Conservation (phyloP, 164 flowering plant genomes). For the Umbellularia californica region DNA sequence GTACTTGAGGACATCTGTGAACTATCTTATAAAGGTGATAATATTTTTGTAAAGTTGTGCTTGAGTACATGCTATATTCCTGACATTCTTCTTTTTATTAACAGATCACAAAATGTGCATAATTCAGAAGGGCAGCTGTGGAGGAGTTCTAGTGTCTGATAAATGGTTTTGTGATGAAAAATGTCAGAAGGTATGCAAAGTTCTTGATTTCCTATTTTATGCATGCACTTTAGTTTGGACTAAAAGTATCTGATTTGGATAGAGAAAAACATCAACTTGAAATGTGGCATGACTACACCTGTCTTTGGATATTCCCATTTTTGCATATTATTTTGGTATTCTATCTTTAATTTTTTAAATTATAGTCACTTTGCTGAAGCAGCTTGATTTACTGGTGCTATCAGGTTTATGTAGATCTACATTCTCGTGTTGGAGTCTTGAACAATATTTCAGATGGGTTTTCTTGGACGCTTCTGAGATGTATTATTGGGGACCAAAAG, state of each 20-base stretch:
- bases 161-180: conserved; percentile 70
- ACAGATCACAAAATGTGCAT: conserved; percentile 78
- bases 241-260: not conserved
- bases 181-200: conserved; percentile 63
- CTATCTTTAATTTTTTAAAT: not conserved
- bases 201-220: not conserved
- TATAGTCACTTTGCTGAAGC: not conserved
- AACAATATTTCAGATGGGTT: conserved; percentile 52
- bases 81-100: conserved; percentile 2
- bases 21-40: too few relatives aligned
- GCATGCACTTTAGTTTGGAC: not conserved
- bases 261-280: too few relatives aligned
- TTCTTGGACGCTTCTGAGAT: conserved; percentile 74
- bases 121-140: conserved; percentile 24
- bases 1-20: too few relatives aligned
- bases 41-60: not conserved
- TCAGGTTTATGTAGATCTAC: conserved; percentile 79
- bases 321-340: not conserved
- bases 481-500: conserved; percentile 80
- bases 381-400: conserved; percentile 6
- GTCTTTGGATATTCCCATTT: not conserved
- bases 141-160: conserved; percentile 25
- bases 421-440: conserved; percentile 61
- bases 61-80: not conserved
- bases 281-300: too few relatives aligned